Evolutionary conservation across 257 asterid genomes (phyloP), one percentile per base, ranked within the genome.

Genomic region (Fraxinus cuspidata): DNA sequence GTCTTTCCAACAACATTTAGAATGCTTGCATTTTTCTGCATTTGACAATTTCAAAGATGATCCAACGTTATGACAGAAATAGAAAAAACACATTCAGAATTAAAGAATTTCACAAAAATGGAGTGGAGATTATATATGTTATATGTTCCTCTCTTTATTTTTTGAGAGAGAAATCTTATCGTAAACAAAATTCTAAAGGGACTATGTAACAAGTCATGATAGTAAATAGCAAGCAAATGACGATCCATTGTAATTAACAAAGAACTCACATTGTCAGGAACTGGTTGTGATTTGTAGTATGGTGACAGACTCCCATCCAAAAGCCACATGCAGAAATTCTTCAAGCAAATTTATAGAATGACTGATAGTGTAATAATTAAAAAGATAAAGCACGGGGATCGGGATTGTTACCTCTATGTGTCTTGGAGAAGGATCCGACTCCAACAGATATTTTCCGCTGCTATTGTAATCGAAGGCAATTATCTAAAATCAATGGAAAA

Each of bases 1-100:
- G 96, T 87, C 96, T 88, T 90, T 27, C 99, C 99, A 80, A 93
- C 98, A 27, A 90, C 89, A 32, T 89, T 82, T 83, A 87, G 83
- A 81, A 93, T 64, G 84, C 84, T 87, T 68, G 85, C 86, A 53
- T 88, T 88, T 81, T 87, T 87, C 99, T 94, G 97, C 89, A 85
- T 79, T 37, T 28, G 66, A 70, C 69, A 70, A 40, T 72, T 47
- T 32, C 25, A 75, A 49, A 71, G 70, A 70, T 63, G 66, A 77
- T 70, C 78, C 73, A 0, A 49, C 73, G n/a, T 71, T 19, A 11
- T 15, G 49, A 9, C 21, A 74, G 60, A 82, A 27, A 13, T 13
- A 4, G 9, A 27, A 70, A 18, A 21, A 60, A 5, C 15, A 8
- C 6, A 6, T 53, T 19, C 23, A 51, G 2, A 51, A 51, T 15